Percentiles rank a stretch among this genome's conserved stretches.
Conservation (phyloP, 1,139 yeast species). For the Lodderomyces metapsilosis region DNA sequence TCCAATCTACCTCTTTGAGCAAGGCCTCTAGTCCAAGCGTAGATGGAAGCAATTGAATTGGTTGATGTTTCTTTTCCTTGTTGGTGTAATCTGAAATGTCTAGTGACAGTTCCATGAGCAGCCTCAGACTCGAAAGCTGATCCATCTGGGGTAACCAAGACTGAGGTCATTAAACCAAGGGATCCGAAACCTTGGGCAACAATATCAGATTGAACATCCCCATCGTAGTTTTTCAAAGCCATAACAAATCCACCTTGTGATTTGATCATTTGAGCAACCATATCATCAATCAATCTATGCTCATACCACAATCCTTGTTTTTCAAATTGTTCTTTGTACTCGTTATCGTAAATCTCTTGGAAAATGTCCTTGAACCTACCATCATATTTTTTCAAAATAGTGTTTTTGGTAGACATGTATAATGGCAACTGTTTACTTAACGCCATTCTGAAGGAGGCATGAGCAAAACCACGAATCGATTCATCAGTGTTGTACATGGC, state of each 20-base stretch:
- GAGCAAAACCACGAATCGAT: constrained; percentile 76
- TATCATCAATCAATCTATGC: constrained; percentile 81
- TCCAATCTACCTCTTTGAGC: constrained; percentile 80
- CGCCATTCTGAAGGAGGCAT: constrained; percentile 75
- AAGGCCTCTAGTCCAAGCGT: constrained; percentile 85
- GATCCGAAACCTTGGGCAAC: constrained; percentile 89
- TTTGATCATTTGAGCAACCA: constrained; percentile 88
- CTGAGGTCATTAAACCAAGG: constrained; percentile 81
- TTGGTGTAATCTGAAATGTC: constrained; percentile 83
- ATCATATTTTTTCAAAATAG: constrained; percentile 77
- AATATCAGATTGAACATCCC: constrained; percentile 82
- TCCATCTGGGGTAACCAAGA: constrained; percentile 82
- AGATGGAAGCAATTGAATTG: constrained; percentile 80
- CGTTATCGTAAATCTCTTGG: constrained; percentile 59
- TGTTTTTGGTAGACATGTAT: constrained; percentile 74
- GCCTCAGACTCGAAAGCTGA: constrained; percentile 82
- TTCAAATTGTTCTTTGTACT: constrained; percentile 60
- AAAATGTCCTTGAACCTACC: constrained; percentile 81
- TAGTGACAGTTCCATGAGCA: constrained; percentile 85
- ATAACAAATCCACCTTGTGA: constrained; percentile 81
- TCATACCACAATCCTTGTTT: constrained; percentile 72
- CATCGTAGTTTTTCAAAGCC: constrained; percentile 84
- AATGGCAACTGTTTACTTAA: constrained; percentile 62
- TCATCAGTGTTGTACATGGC: constrained; percentile 85
- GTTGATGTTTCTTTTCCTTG: constrained; percentile 84